These are phyloP conservation scores for Trypanosomatidae sp. DNA, from an alignment of 208 protist genomes.

Conservation along the genomic window DNA sequence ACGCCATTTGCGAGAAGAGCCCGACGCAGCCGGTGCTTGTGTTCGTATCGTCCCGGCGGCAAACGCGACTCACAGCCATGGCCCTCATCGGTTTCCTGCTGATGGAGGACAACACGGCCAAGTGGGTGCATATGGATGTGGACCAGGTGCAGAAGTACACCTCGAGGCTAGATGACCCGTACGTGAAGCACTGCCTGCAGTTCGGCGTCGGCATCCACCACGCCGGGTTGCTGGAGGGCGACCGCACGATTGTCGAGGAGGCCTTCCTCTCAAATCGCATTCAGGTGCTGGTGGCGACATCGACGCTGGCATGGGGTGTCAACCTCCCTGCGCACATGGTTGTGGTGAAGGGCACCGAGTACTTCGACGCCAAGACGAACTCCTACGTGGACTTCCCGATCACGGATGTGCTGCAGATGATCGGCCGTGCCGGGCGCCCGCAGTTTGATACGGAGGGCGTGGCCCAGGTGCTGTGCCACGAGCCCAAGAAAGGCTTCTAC, in stretches of 20 bases:
- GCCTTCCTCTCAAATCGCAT: conserved; percentile 95
- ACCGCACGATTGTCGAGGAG: conserved; percentile 92
- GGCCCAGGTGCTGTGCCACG: conserved; percentile 97
- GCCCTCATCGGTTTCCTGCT: conserved; percentile 96
- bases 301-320: conserved; percentile 99
- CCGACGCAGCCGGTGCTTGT: conserved; percentile 97
- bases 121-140: conserved; percentile 93
- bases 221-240: conserved; percentile 92
- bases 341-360: conserved; percentile 99
- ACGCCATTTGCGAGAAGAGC: conserved; percentile 95
- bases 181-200: conserved; percentile 94
- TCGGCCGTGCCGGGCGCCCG: conserved; percentile 98
- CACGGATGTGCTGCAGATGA: conserved; percentile 99
- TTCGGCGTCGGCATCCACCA: conserved; percentile 99
- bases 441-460: conserved; percentile 97
- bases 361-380: conserved; percentile 97
- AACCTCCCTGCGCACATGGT: conserved; percentile 99
- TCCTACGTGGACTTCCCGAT: conserved; percentile 99
- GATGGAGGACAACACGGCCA: conserved; percentile 91
- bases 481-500: conserved; percentile 99
- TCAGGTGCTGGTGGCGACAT: conserved; percentile 98
- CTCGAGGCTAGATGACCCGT: conserved; percentile 73
- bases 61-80: conserved; percentile 99
- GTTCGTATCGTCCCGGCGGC: conserved; percentile 98
- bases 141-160: conserved; percentile 86